phyloP scores from a whole-genome alignment of 2,329 filamentous ascomycete genomes.

The Trichoderma guizhouense region DNA sequence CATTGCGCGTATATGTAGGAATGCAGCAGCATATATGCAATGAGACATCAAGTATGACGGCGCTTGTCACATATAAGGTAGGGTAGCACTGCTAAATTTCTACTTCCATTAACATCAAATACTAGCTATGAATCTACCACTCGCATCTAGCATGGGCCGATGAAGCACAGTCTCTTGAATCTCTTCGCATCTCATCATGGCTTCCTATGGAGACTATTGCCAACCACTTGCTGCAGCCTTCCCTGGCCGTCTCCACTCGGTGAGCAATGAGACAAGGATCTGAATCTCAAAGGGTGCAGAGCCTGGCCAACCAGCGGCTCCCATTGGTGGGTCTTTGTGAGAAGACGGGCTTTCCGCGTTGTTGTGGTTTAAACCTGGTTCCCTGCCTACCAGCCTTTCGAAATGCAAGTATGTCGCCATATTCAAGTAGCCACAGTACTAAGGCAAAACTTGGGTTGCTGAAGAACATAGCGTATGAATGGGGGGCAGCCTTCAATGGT shows the following conservation, averaged over 20 bases:
- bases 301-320: background rate
- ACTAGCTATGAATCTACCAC: background rate
- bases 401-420: background rate
- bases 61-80: background rate
- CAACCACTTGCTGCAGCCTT: background rate
- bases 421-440: background rate
- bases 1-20: background rate
- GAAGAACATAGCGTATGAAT: background rate
- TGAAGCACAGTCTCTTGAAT: background rate
- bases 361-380: background rate
- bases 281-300: slow-evolving; percentile 1
- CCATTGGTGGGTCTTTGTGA: background rate
- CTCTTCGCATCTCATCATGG: background rate
- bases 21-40: background rate
- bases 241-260: slow-evolving; percentile 10
- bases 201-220: background rate
- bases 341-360: background rate
- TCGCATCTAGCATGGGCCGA: background rate
- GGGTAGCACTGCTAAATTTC: background rate
- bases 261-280: slow-evolving; percentile 11
- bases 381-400: background rate
- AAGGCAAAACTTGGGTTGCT: background rate
- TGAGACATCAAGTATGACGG: background rate
- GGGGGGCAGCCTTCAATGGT: background rate
- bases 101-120: background rate